Conservation (phyloP, 139 green algal genomes). For the Asterochloris sp. region DNA sequence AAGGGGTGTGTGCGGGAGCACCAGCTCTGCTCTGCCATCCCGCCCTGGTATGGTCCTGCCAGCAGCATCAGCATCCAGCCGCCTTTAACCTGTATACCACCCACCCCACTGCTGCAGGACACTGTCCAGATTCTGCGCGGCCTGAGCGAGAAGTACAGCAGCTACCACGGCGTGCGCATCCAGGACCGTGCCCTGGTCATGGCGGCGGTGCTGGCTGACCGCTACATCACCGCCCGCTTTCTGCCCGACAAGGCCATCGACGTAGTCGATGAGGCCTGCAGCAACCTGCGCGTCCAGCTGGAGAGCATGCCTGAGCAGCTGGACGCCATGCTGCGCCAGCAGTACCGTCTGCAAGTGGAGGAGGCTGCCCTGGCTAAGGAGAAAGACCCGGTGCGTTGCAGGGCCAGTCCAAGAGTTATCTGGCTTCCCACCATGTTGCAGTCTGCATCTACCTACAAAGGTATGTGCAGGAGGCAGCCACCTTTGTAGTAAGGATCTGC, state of each 20-base stretch:
- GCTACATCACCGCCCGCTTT: slow-evolving; percentile 68
- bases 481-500: no score
- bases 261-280: slow-evolving; percentile 78
- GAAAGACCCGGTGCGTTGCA: slow-evolving; percentile 65
- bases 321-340: slow-evolving; percentile 74
- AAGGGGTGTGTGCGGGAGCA: background rate
- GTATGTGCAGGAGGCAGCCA: no score
- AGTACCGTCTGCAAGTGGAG: slow-evolving; percentile 60
- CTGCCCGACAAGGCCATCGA: slow-evolving; percentile 80
- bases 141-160: slow-evolving; percentile 84
- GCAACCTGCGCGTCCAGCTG: slow-evolving; percentile 65
- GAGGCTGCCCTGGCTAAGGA: slow-evolving; percentile 81
- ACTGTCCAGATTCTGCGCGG: slow-evolving; percentile 94
- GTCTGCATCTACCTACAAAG: background rate
- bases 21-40: background rate
- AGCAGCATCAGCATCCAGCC: background rate
- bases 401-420: background rate
- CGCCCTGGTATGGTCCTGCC: no score
- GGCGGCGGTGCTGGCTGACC: slow-evolving; percentile 60
- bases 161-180: slow-evolving; percentile 76
- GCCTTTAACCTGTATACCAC: background rate
- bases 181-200: slow-evolving; percentile 67
- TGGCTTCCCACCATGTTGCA: no score
- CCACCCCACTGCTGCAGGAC: slow-evolving; percentile 37
- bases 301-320: slow-evolving; percentile 78